phyloP scores from a whole-genome alignment of 352 stramenopile species.

The Aphanomyces invadans region DNA sequence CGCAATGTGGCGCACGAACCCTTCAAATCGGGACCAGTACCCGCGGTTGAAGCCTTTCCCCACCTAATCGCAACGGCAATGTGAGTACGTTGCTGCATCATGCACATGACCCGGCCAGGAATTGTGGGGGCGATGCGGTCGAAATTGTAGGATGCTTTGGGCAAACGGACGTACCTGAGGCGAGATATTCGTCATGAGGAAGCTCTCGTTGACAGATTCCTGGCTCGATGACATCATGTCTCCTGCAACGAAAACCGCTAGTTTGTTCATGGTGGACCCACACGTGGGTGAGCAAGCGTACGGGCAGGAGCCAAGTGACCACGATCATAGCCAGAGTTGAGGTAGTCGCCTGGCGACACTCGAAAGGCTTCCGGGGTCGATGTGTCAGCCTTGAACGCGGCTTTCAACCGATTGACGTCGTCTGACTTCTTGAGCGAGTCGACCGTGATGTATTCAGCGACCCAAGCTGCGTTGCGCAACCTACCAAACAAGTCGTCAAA shows the following conservation, averaged over 20 bases:
- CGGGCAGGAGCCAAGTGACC: constrained; percentile 89
- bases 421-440: constrained; percentile 54
- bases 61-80: constrained; percentile 20
- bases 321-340: constrained; percentile 90
- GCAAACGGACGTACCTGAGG: constrained; percentile 64
- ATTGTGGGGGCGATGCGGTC: constrained; percentile 25
- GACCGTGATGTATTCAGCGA: constrained; percentile 75
- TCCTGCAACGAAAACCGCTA: too few species aligned
- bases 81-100: not conserved
- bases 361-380: constrained; percentile 66
- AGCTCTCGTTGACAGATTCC: constrained; percentile 87
- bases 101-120: not conserved
- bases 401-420: constrained; percentile 73
- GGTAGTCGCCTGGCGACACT: constrained; percentile 82
- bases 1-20: constrained; percentile 79
- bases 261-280: too few species aligned
- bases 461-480: constrained; percentile 78
- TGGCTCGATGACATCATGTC: constrained; percentile 84
- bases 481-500: constrained; percentile 26
- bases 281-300: too few species aligned
- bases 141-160: not conserved
- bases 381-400: constrained; percentile 80
- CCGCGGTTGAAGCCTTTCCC: constrained; percentile 81
- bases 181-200: constrained; percentile 93
- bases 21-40: constrained; percentile 83